A percentile compares a stretch with the other conserved stretches of the same genome.
These are phyloP conservation scores for Papiliotrema flavescens DNA, from an alignment of 1,284 basidiomycete genomes.

Conservation along the genomic window DNA sequence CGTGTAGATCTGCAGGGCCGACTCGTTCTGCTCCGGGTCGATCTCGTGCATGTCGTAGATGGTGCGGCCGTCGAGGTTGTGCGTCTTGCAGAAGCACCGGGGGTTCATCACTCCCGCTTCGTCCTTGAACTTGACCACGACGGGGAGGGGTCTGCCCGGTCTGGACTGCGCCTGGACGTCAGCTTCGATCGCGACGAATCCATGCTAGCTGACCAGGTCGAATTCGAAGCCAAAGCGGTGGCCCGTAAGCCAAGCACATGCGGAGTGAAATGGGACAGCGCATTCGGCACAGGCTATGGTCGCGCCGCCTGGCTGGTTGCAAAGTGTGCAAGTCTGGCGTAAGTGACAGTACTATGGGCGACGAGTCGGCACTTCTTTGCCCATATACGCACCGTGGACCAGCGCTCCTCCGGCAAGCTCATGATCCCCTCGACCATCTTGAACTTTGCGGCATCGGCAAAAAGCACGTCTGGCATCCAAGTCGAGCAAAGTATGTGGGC, in stretches of 20 bases:
- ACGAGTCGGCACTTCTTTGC: too few species aligned
- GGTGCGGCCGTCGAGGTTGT: conserved; percentile 59
- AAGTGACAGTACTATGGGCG: background rate
- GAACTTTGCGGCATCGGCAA: conserved; percentile 67
- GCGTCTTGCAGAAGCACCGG: conserved; percentile 75
- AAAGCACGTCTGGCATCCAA: conserved; percentile 78
- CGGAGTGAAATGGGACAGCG: conserved; percentile 72
- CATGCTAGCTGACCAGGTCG: conserved; percentile 60
- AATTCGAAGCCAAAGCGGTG: conserved; percentile 88
- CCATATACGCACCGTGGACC: conserved; percentile 31
- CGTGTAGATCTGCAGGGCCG: conserved; percentile 79
- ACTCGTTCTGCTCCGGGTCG: conserved; percentile 64
- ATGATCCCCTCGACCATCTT: conserved; percentile 83
- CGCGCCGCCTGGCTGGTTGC: conserved; percentile 71
- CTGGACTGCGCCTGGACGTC: conserved; percentile 64
- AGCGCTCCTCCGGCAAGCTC: conserved; percentile 55
- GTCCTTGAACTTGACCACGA: conserved; percentile 78
- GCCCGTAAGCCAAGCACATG: conserved; percentile 81
- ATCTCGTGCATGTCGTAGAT: conserved; percentile 79
- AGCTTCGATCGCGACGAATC: background rate
- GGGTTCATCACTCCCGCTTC: conserved; percentile 77
- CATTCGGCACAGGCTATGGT: conserved; percentile 82
- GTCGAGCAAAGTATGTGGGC: conserved; percentile 84
- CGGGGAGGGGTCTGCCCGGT: conserved; percentile 60
- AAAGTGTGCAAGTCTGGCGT: conserved; percentile 54